Evolutionary conservation across 345 rosid species (phyloP), one percentile per base, ranked within the genome.

Genomic region (Luvunga scandens): DNA sequence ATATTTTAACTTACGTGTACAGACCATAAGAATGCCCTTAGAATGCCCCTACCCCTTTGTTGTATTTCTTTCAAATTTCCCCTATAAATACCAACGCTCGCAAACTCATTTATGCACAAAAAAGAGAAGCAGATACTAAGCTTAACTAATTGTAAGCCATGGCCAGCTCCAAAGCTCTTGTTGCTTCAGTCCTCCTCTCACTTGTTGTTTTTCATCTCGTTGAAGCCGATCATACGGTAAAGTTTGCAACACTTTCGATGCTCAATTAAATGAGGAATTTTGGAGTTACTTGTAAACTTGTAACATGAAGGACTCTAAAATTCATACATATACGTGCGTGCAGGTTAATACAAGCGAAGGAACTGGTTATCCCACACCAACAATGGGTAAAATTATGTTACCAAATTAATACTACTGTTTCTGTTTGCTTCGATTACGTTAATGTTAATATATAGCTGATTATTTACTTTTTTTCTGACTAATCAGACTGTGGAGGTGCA

Each of bases 401-500:
- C 18, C 4, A 62, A 45, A 45, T 45, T 45, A 45, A 45, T 12
- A 45, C 16, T 53, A 3, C 8, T 55, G 22, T 45, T 12, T 45
- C 2, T 59, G 62, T 64, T 55, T 30, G 24, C 5, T 25, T 61
- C 31, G 65, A 61, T 27, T n/a, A 16, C n/a, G 3, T 3, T 45
- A 45, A 12, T 45, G 16, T 9, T 9, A 38, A 71, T 4, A 0
- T 16, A 10, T 24, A 19, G 24, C 27, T 71, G 7, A 19, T 18
- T 55, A 24, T 13, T 13, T 9, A 0, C 4, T 39, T 12, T 0
- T 42, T 13, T 3, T 45, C 50, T 45, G 4, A 45, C 13, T 55
- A 19, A 71, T n/a, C 80, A 90, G 98, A 93, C 69, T 91, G 98
- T 64, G 87, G 81, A 1, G 78, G 71, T 45, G 93, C 93, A 4